Percentiles rank a stretch among this genome's conserved stretches.
Evolutionary conservation across 306 rosid genomes (phyloP).

Genomic region (Cucurbita moschata): DNA sequence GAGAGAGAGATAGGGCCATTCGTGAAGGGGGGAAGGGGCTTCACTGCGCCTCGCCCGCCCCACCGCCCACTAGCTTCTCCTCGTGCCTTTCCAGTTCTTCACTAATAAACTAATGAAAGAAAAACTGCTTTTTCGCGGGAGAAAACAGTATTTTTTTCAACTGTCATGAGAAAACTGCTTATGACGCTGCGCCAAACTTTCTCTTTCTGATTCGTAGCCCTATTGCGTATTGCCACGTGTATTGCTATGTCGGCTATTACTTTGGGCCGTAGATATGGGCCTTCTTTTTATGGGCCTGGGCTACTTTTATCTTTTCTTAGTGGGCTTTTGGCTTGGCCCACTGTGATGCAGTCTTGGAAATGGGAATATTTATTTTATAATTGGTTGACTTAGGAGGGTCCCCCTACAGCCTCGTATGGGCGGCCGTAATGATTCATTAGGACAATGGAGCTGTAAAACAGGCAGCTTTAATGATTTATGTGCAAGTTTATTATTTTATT

Average conservation of each 20-base stretch:
- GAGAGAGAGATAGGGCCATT: background rate
- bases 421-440: background rate
- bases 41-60: slow-evolving; percentile 5
- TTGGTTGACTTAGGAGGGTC: background rate
- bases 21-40: background rate
- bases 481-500: background rate
- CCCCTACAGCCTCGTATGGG: background rate
- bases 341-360: background rate
- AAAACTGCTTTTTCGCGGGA: slow-evolving; percentile 56
- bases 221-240: background rate
- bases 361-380: too few relatives aligned
- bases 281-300: background rate
- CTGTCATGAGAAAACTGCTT: slow-evolving; percentile 8
- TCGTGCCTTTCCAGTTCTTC: slow-evolving; percentile 48
- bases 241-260: background rate
- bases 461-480: background rate
- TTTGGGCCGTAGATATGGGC: background rate
- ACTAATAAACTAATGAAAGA: slow-evolving; percentile 27
- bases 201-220: background rate
- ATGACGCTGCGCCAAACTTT: background rate
- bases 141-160: slow-evolving; percentile 24
- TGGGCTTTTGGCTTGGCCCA: background rate
- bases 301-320: background rate
- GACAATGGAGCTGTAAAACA: background rate
- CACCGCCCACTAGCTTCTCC: slow-evolving; percentile 10